Percentiles rank a stretch among this genome's conserved stretches.
phyloP scores from a whole-genome alignment of 2,329 filamentous ascomycete genomes.

The Annulohypoxylon truncatum region DNA sequence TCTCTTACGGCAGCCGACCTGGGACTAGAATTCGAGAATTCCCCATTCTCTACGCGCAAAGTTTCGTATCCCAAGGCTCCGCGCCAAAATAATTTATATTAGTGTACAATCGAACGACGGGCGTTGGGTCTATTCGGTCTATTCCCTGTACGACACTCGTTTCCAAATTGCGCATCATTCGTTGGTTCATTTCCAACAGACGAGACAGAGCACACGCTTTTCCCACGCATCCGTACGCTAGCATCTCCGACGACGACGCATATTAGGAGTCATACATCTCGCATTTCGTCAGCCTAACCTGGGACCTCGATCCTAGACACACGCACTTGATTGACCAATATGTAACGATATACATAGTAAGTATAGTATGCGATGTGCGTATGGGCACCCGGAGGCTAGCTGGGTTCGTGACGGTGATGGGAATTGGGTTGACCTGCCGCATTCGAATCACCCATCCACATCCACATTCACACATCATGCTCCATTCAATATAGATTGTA shows the following conservation, averaged over 20 bases:
- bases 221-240: conserved; percentile 22
- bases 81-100: conserved; percentile 38
- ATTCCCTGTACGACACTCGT: conserved; percentile 40
- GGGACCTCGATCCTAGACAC: conserved; percentile 35
- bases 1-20: conserved; percentile 24
- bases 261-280: conserved; percentile 29
- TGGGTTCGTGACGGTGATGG: conserved; percentile 20
- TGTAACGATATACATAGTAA: not conserved
- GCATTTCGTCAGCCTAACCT: conserved; percentile 30
- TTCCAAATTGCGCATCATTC: conserved; percentile 40
- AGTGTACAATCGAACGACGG: conserved; percentile 35
- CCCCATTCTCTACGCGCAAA: conserved; percentile 32
- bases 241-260: conserved; percentile 26
- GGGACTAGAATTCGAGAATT: conserved; percentile 8
- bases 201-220: conserved; percentile 28
- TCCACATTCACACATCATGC: conserved; percentile 1
- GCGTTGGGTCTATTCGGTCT: conserved; percentile 32
- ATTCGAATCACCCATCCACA: conserved; percentile 32
- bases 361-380: not conserved
- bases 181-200: conserved; percentile 38
- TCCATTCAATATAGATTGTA: conserved; percentile 4
- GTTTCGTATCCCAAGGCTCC: conserved; percentile 41
- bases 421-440: conserved; percentile 35
- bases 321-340: conserved; percentile 13
- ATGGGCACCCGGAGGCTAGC: conserved; percentile 2